Percentiles rank a stretch among this genome's conserved stretches.
Conservation (phyloP, 2,329 filamentous ascomycete genomes). For the Hymenoscyphus albidus region DNA sequence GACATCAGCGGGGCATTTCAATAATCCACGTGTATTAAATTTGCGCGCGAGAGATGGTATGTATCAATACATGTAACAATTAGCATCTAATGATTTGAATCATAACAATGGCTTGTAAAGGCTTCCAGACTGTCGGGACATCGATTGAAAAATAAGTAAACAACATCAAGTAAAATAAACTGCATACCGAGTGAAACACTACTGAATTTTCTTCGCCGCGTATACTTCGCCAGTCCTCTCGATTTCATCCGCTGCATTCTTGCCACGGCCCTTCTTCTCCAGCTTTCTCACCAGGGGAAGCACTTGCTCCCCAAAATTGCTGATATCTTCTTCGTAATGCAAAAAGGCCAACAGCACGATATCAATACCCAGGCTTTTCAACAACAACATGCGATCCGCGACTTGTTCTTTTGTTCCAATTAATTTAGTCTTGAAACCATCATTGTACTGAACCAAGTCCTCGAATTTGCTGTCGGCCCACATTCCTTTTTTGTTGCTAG, state of each 20-base stretch:
- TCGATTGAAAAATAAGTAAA: neutral
- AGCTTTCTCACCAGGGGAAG: constrained; percentile 45
- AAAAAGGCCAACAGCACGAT: constrained; percentile 46
- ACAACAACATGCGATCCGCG: constrained; percentile 45
- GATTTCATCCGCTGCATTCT: constrained; percentile 45
- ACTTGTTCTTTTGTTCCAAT: constrained; percentile 51
- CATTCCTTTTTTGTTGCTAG: constrained; percentile 48
- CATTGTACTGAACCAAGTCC: constrained; percentile 52
- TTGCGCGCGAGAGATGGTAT: neutral
- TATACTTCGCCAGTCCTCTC: constrained; percentile 46
- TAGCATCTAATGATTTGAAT: neutral
- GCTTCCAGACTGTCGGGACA: neutral
- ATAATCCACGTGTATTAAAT: too few relatives aligned
- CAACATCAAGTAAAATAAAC: neutral
- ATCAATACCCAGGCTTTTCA: constrained; percentile 44
- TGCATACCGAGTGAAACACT: neutral
- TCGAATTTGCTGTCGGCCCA: constrained; percentile 50
- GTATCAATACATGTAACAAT: neutral
- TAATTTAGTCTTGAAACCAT: constrained; percentile 53
- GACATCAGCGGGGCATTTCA: neutral
- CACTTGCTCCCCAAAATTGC: constrained; percentile 45
- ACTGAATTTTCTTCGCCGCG: constrained; percentile 20
- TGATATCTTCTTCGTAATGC: constrained; percentile 51
- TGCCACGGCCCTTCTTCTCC: constrained; percentile 46
- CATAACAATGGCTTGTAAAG: neutral